Percentiles rank a stretch among this genome's conserved stretches.
Evolutionary conservation across 1,284 basidiomycete species (phyloP).

Genomic region (Trichosporon asahii): DNA sequence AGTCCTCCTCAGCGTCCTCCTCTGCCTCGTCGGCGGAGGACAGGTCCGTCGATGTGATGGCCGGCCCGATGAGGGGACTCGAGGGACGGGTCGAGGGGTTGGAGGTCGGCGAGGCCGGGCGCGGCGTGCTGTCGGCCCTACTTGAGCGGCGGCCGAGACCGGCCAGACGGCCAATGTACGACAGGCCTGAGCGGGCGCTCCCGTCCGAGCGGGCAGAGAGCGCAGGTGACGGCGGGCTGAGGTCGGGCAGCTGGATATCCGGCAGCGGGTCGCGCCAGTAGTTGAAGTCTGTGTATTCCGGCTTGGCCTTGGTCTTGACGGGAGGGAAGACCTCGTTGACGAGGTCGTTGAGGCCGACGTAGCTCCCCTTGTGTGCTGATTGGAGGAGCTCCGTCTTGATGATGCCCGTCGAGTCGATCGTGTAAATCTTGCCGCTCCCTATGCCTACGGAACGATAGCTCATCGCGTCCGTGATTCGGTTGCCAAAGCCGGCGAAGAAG

Average conservation of each 20-base stretch:
- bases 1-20: slow-evolving; percentile 65
- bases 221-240: slow-evolving; percentile 86
- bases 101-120: slow-evolving; percentile 21
- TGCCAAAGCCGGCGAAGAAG: slow-evolving; percentile 98
- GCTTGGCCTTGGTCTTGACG: slow-evolving; percentile 77
- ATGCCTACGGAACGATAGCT: slow-evolving; percentile 95
- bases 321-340: slow-evolving; percentile 99
- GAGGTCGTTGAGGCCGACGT: slow-evolving; percentile 75
- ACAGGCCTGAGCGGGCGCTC: slow-evolving; percentile 62
- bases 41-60: slow-evolving; percentile 40
- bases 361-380: slow-evolving; percentile 82
- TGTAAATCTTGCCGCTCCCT: slow-evolving; percentile 92
- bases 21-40: slow-evolving; percentile 32
- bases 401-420: slow-evolving; percentile 91
- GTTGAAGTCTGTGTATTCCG: slow-evolving; percentile 95
- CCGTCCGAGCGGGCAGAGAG: slow-evolving; percentile 86
- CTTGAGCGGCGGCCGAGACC: slow-evolving; percentile 57
- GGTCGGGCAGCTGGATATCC: slow-evolving; percentile 78
- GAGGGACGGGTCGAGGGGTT: slow-evolving; percentile 52
- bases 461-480: slow-evolving; percentile 95
- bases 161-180: slow-evolving; percentile 75
- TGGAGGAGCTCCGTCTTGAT: slow-evolving; percentile 97
- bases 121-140: slow-evolving; percentile 24
- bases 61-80: slow-evolving; percentile 47
- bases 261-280: slow-evolving; percentile 83